Evolutionary conservation across 352 stramenopile genomes (phyloP).

Genomic region (Pythium inflatum): DNA sequence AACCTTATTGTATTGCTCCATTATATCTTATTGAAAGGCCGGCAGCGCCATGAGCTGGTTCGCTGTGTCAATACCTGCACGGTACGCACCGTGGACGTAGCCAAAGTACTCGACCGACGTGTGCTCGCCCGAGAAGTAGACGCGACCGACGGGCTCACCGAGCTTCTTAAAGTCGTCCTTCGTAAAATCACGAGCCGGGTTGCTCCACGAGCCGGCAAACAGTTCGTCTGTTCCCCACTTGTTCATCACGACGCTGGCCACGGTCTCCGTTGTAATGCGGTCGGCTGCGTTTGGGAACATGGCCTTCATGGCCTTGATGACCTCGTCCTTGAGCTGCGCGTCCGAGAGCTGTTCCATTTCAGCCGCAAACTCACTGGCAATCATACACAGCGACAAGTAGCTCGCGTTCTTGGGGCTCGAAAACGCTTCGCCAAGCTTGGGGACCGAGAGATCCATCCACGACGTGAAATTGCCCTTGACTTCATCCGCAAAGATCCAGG

Average conservation of each 20-base stretch:
- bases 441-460: background rate
- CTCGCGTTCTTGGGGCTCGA: too few relatives aligned
- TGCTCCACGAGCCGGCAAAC: constrained; percentile 19
- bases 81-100: constrained; percentile 19
- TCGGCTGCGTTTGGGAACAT: constrained; percentile 11
- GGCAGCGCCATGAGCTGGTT: constrained; percentile 6
- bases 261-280: constrained; percentile 9
- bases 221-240: constrained; percentile 18
- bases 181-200: constrained; percentile 2
- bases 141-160: constrained; percentile 9
- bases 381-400: too few relatives aligned
- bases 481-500: background rate
- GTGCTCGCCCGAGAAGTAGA: constrained; percentile 23
- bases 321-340: constrained; percentile 17
- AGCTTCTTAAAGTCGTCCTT: constrained; percentile 7
- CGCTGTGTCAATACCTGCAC: constrained; percentile 6
- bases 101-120: constrained; percentile 21
- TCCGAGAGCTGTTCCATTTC: too few relatives aligned
- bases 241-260: constrained; percentile 16
- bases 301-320: constrained; percentile 12
- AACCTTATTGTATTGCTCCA: too few relatives aligned
- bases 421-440: background rate
- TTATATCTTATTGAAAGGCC: background rate
- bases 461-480: background rate
- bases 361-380: too few relatives aligned